Conservation (phyloP, 2,329 filamentous ascomycete genomes). For the Chaetomium olivaceum region DNA sequence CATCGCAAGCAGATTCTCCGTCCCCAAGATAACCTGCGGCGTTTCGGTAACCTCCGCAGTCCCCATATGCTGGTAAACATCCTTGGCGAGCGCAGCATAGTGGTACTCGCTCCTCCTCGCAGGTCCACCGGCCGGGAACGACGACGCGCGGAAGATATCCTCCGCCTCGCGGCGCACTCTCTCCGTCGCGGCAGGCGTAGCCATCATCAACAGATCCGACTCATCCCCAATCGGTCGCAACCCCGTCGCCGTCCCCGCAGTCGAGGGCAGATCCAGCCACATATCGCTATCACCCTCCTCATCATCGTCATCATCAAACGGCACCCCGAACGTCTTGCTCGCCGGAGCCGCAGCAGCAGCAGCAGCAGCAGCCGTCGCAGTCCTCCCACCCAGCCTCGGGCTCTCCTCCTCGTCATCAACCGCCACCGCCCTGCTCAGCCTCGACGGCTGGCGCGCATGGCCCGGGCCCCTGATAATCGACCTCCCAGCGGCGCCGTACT, state of each 20-base stretch:
- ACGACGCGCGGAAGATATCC: slow-evolving; percentile 55
- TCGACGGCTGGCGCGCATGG: slow-evolving; percentile 47
- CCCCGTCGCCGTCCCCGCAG: slow-evolving; percentile 37
- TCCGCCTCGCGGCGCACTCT: slow-evolving; percentile 58
- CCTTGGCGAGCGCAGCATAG: slow-evolving; percentile 71
- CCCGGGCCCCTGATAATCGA: slow-evolving; percentile 35
- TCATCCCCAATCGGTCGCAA: slow-evolving; percentile 44
- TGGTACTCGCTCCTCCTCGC: slow-evolving; percentile 55
- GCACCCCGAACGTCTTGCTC: slow-evolving; percentile 36
- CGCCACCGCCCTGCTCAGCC: slow-evolving; percentile 50
- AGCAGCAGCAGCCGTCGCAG: slow-evolving; percentile 27
- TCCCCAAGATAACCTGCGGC: slow-evolving; percentile 70
- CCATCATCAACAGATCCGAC: slow-evolving; percentile 56
- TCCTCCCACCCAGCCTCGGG: slow-evolving; percentile 4
- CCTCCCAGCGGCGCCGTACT: slow-evolving; percentile 39
- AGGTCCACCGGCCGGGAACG: slow-evolving; percentile 44
- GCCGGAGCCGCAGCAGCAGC: slow-evolving; percentile 15
- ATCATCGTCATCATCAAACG: slow-evolving; percentile 44
- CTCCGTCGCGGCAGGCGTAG: slow-evolving; percentile 56
- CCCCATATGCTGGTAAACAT: slow-evolving; percentile 61
- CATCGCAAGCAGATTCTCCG: slow-evolving; percentile 67
- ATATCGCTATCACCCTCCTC: slow-evolving; percentile 48
- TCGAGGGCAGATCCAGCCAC: slow-evolving; percentile 50
- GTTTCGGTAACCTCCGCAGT: slow-evolving; percentile 66
- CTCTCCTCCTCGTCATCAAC: slow-evolving; percentile 42